Evolutionary conservation across 2,329 filamentous ascomycete species (phyloP), one percentile per base, ranked within the genome.

Genomic region (Ceratocystis colombiana): DNA sequence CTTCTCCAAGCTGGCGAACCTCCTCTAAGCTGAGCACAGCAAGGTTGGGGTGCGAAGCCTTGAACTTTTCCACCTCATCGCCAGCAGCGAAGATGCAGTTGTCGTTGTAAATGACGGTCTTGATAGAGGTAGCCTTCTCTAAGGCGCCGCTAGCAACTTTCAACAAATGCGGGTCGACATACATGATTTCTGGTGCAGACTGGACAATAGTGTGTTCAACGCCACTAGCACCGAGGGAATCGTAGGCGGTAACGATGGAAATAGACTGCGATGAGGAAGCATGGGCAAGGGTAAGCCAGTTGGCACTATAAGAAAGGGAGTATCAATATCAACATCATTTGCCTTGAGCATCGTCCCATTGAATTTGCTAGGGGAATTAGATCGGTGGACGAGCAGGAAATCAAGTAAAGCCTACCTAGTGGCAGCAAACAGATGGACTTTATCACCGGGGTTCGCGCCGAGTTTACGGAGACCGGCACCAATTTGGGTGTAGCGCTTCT

Each of bases 161-260:
- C 69, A 88, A 78, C 62, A 96, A 84, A 71, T 89, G 85, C 7
- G 92, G 88, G 73, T 96, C 92, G 69, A 90, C 82, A 77, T 92
- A 96, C 79, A 96, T 93, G 75, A 87, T 87, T 71, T 85, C 85
- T 64, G 90, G 88, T 69, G 85, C 80, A 64, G 90, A 94, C 77
- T 96, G 89, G 25, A 86, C 80, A 70, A 96, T 83, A 2, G 91
- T 95, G 79, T 96, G 91, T 77, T 88, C 85, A 69, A 96, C 83
- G 61, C 91, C 92, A 69, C 87, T 85, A 72, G 90, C 84, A 65
- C 92, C 92, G 57, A 96, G 86, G 37, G 91, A 96, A 75, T 96
- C 92, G 76, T 96, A 96, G 63, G 92, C 91, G 59, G 93, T 97
- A 63, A 96, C 93, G 70, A 96, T 92, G 68, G 89, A 85, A 74